Evolutionary conservation across 352 stramenopile species (phyloP).

Genomic region (Globisporangium polare): DNA sequence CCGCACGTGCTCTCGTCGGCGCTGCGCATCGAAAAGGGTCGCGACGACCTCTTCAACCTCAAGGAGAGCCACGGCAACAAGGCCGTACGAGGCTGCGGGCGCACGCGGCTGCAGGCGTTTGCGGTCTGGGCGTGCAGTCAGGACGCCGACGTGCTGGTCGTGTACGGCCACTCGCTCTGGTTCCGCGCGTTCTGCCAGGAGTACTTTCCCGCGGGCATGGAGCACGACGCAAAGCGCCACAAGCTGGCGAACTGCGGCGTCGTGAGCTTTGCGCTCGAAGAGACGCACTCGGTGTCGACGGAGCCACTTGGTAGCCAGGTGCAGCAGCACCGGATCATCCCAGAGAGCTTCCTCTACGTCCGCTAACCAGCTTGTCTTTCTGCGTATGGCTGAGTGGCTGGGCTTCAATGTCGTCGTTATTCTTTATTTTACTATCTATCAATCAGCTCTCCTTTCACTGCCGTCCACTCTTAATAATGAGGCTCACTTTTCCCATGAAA

Average conservation of each 20-base stretch:
- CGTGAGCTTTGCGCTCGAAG: slow-evolving; percentile 66
- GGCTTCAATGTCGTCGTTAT: not conserved
- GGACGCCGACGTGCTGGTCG: slow-evolving; percentile 56
- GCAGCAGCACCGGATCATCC: slow-evolving; percentile 31
- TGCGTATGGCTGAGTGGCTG: not conserved
- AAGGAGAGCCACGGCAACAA: slow-evolving; percentile 84
- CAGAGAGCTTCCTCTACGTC: slow-evolving; percentile 31
- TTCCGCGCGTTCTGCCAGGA: slow-evolving; percentile 81
- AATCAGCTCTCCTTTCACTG: not conserved
- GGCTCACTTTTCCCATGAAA: not conserved
- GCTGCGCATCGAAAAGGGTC: slow-evolving; percentile 35
- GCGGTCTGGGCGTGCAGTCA: slow-evolving; percentile 61
- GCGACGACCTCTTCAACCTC: slow-evolving; percentile 72
- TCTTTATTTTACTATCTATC: not conserved
- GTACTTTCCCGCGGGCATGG: slow-evolving; percentile 47
- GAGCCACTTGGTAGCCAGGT: not conserved
- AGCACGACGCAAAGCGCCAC: slow-evolving; percentile 41
- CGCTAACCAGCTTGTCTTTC: not conserved
- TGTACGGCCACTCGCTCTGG: slow-evolving; percentile 86
- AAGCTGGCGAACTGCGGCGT: slow-evolving; percentile 83
- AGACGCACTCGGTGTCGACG: slow-evolving; percentile 7
- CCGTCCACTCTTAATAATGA: not conserved
- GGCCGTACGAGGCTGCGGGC: slow-evolving; percentile 49
- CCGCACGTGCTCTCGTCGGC: slow-evolving; percentile 25
- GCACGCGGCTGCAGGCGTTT: slow-evolving; percentile 59